phyloP scores from a whole-genome alignment of 805 yeast species.

The Nakazawaea siamensis region DNA sequence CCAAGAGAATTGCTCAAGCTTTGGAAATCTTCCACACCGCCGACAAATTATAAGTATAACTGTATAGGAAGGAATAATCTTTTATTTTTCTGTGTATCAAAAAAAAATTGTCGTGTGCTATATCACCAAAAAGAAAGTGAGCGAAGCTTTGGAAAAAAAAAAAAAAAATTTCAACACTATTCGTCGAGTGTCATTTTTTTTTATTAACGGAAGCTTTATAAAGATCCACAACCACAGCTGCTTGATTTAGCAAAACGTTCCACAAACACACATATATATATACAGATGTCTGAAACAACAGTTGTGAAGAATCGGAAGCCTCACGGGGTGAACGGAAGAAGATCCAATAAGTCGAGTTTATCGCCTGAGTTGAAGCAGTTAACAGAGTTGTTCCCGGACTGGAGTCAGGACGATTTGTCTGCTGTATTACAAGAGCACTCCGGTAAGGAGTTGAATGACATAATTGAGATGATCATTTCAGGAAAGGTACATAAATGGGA shows the following conservation, averaged over 20 bases:
- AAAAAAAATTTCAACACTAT: too few relatives aligned
- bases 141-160: too few relatives aligned
- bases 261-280: too few relatives aligned
- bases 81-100: too few relatives aligned
- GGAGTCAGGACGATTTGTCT: constrained; percentile 80
- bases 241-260: too few relatives aligned
- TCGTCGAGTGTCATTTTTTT: too few relatives aligned
- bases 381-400: constrained; percentile 86
- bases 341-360: constrained; percentile 14
- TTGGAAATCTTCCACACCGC: constrained; percentile 80
- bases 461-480: constrained; percentile 81
- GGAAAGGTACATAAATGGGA: constrained; percentile 93
- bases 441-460: constrained; percentile 61
- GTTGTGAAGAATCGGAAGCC: background rate
- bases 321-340: background rate
- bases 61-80: constrained; percentile 18
- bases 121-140: too few relatives aligned
- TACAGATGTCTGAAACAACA: background rate
- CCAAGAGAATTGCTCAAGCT: constrained; percentile 76
- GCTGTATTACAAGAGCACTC: constrained; percentile 66
- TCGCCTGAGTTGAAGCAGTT: constrained; percentile 34
- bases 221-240: too few relatives aligned
- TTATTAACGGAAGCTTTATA: too few relatives aligned
- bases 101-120: too few relatives aligned
- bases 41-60: constrained; percentile 43